Evolutionary conservation across 2,329 filamentous ascomycete genomes (phyloP).

Genomic region (Tolypocladium tropicale): DNA sequence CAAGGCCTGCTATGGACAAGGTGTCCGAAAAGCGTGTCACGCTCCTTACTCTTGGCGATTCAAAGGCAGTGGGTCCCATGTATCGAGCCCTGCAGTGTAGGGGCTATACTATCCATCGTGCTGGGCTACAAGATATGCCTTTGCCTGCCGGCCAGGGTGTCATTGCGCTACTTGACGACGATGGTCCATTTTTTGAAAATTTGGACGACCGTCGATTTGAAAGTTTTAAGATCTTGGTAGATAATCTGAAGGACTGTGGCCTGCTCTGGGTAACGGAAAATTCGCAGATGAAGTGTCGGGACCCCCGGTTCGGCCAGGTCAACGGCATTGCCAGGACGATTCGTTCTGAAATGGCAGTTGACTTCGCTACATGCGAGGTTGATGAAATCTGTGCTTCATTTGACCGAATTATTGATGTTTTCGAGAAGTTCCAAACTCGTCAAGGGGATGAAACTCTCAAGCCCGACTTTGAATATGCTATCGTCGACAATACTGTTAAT

Average conservation of each 20-base stretch:
- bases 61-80: neutral
- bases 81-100: neutral
- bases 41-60: neutral
- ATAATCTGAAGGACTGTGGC: neutral
- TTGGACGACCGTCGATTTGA: neutral
- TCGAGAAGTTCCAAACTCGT: neutral
- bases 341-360: constrained; percentile 13
- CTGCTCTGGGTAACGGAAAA: constrained; percentile 19
- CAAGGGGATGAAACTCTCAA: neutral
- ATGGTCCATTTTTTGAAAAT: constrained; percentile 1
- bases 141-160: neutral
- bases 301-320: constrained; percentile 15
- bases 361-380: constrained; percentile 19
- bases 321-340: constrained; percentile 16
- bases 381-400: neutral
- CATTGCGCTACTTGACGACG: constrained; percentile 7
- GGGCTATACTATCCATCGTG: neutral
- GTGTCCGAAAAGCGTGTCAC: neutral
- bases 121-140: neutral
- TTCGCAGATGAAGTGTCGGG: constrained; percentile 12
- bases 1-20: neutral
- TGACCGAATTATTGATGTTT: neutral
- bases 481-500: neutral
- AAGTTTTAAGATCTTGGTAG: neutral
- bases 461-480: constrained; percentile 1